Evolutionary conservation across 345 rosid genomes (phyloP), one percentile per base, ranked within the genome.

Genomic region (Cardamine resedifolia): DNA sequence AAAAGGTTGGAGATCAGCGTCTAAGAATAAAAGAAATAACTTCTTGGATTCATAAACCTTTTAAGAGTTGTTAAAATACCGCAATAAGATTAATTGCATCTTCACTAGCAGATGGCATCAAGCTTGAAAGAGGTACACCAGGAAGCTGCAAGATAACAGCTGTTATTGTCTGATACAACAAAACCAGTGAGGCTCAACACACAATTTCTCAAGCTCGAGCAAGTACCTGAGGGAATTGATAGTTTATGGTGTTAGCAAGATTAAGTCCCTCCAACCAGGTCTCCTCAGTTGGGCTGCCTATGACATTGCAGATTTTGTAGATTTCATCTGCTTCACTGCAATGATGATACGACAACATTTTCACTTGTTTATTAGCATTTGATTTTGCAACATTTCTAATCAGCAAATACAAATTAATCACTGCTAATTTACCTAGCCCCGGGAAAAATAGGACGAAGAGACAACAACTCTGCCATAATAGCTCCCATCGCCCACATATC

Each of bases 401-500:
- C 23, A 33, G 66, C 4, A 71, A 26, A 60, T 14, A 49, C 27
- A 58, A 24, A 41, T 34, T 2, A 20, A 16, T 7, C 38, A 43
- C 50, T 11, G 64, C 3, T 30, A 50, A 18, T 3, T 66, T 74
- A 91, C 99, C 94, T 90, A 64, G 73, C 72, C 34, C 98, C 98
- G 2, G 98, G 98, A 57, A 90, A 90, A 52, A 92, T 89, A 19
- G 98, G 98, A 58, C 85, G 86, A 33, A 92, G 85, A 59, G 81
- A 76, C 76, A 90, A 80, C 77, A 92, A 64, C 77, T 92, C 98
- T 12, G 98, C 96, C 88, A 92, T 90, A 20, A 92, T 92, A 39
- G 98, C 98, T 68, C 98, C 98, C 98, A 92, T 90, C 4, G 98
- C 97, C 98, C 98, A 92, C 93, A 92, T 88, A 78, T 92, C 98